Conservation (phyloP, 129 eudicot genomes). For the Centaurea solstitialis region DNA sequence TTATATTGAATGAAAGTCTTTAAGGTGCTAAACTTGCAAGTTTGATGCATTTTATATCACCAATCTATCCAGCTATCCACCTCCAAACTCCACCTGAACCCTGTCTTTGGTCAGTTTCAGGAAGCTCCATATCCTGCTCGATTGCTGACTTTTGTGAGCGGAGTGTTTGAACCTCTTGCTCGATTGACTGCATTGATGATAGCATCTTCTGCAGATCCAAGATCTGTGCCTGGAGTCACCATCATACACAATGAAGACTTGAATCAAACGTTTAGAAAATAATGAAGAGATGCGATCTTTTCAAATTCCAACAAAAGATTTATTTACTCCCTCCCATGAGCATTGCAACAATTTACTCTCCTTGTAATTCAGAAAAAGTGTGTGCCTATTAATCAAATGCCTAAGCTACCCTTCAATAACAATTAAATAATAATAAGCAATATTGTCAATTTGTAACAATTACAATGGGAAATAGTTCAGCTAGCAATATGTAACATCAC, state of each 20-base stretch:
- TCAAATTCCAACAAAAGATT: not conserved
- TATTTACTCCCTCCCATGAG: not conserved
- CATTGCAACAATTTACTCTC: not conserved
- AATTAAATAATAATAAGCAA: not conserved
- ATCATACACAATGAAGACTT: not conserved
- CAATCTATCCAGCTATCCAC: slow-evolving; percentile 58
- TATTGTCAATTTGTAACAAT: not conserved
- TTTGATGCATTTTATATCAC: not conserved
- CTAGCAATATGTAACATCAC: not conserved
- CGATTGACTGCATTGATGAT: slow-evolving; percentile 76
- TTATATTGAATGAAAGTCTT: slow-evolving; percentile 27
- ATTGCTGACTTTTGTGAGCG: slow-evolving; percentile 65
- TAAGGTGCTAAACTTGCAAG: slow-evolving; percentile 23
- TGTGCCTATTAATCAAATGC: not conserved
- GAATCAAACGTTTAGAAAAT: not conserved
- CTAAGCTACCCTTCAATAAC: slow-evolving; percentile 4
- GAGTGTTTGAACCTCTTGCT: slow-evolving; percentile 75
- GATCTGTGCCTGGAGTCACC: slow-evolving; percentile 68
- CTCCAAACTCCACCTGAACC: slow-evolving; percentile 91
- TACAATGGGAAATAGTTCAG: slow-evolving; percentile 7
- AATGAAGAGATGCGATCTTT: not conserved
- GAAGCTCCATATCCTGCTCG: slow-evolving; percentile 74
- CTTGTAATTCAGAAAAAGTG: not conserved
- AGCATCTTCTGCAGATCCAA: slow-evolving; percentile 73
- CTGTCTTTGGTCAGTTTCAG: slow-evolving; percentile 49